Percentiles rank a stretch among this genome's conserved stretches.
Evolutionary conservation across 2,329 filamentous ascomycete species (phyloP).

Genomic region (Scedosporium boydii): DNA sequence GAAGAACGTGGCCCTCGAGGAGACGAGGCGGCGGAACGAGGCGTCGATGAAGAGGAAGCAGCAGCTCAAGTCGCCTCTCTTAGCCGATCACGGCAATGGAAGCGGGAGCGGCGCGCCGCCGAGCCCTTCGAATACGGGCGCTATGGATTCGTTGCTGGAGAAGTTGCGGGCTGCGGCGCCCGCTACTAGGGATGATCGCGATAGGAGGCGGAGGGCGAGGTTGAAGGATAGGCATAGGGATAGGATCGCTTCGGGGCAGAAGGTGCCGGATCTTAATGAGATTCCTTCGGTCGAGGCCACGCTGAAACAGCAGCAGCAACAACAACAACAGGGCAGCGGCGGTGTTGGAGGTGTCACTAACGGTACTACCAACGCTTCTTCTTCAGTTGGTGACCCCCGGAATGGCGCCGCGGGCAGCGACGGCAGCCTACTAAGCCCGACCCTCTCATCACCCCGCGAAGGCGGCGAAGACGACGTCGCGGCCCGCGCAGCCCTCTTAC

Average conservation of each 20-base stretch:
- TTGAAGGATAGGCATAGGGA: constrained; percentile 88
- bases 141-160: constrained; percentile 92
- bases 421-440: constrained; percentile 32
- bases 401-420: not conserved
- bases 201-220: constrained; percentile 75
- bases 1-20: constrained; percentile 81
- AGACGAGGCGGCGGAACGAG: constrained; percentile 76
- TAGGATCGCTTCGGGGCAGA: constrained; percentile 78
- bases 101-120: constrained; percentile 34
- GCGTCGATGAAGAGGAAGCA: constrained; percentile 87
- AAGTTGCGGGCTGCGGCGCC: constrained; percentile 90
- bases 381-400: not conserved
- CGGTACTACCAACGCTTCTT: no score
- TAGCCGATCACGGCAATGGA: constrained; percentile 27
- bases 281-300: constrained; percentile 39
- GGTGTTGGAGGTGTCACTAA: not conserved
- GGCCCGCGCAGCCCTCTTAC: constrained; percentile 69
- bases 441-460: constrained; percentile 31
- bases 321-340: not conserved
- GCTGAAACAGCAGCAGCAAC: constrained; percentile 9
- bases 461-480: constrained; percentile 65
- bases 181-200: constrained; percentile 78
- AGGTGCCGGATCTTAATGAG: constrained; percentile 63
- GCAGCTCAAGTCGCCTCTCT: constrained; percentile 51
- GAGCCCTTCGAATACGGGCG: constrained; percentile 68